A percentile compares a stretch with the other conserved stretches of the same genome.
phyloP scores from a whole-genome alignment of 1,284 basidiomycete genomes.

The Fistulina hepatica region DNA sequence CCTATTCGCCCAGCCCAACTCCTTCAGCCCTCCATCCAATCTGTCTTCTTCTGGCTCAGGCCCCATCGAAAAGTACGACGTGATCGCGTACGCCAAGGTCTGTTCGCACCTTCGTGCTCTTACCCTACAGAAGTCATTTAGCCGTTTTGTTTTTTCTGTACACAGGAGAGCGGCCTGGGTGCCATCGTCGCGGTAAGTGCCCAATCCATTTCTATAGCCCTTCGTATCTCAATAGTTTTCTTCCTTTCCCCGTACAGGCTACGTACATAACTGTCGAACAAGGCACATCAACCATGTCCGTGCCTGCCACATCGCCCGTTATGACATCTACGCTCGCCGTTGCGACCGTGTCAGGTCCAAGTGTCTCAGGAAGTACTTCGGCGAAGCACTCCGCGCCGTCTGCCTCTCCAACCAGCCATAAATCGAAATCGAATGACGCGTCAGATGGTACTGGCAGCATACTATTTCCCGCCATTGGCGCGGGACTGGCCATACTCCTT shows the following conservation, averaged over 20 bases:
- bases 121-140: conserved; percentile 3
- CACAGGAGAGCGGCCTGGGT: conserved; percentile 42
- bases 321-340: conserved; percentile 45
- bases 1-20: conserved; percentile 49
- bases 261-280: conserved; percentile 71
- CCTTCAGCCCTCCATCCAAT: conserved; percentile 51
- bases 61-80: conserved; percentile 38
- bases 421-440: no score
- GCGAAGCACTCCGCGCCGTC: no score
- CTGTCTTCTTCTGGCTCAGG: conserved; percentile 38
- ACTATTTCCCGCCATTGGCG: no score
- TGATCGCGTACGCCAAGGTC: conserved; percentile 42
- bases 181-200: conserved; percentile 43
- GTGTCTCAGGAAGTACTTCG: no score
- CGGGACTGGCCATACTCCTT: no score
- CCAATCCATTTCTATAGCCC: not conserved
- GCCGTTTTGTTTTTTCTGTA: no score
- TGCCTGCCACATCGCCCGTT: conserved; percentile 51
- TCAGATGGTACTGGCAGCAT: no score
- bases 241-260: no score
- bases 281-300: conserved; percentile 43
- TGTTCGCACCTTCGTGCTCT: conserved; percentile 10
- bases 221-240: conserved; percentile 7
- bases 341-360: conserved; percentile 20
- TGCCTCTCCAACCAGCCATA: no score